Base-by-base conservation (phyloP, 2,329 filamentous ascomycete genomes). In the Sarocladium oryzae region DNA sequence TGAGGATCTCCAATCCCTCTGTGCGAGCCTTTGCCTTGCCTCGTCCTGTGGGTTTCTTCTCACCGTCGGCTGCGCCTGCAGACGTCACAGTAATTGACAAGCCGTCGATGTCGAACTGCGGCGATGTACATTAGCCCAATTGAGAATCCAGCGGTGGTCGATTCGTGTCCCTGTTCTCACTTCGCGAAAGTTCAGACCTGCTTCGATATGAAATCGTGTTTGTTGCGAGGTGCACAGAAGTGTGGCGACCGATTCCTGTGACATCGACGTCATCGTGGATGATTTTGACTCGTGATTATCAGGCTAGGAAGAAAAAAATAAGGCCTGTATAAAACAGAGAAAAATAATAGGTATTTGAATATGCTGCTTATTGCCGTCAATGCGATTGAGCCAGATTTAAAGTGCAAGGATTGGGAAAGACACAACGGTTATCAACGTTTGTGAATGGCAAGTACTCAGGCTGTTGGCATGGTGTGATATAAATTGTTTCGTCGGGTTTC, bases 61-160 rank as follows among this genome's bases (percentile, higher is more conserved):
- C 54, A 4, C 51, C 8, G 13, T 52, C 50, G 24, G 48, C 52
- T 60, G 58, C 1, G 57, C 36, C 2, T 59, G 64, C 10, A 1
- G 78, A 74, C 0, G 73, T 73, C 41, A 91, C 78, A 1, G 79
- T 78, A 54, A 91, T 85, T 52, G 75, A 81, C n/a, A 92, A 73
- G 43, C 86, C 85, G 55, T 88, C 85, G 37, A 91, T 77, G 54
- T 87, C 82, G 15, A 48, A 48, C 43, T 48, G 21, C 10, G 23
- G 6, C 5, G 10, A 16, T 4, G 8, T 4, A 9, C n/a, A 23
- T 41, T 20, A 41, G 21, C 20, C 20, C 37, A 24, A 7, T n/a
- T 24, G 8, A 20, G 4, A 9, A 8, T 23, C 41, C 28, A 46
- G 10, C 43, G 5, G 32, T 48, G 23, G 24, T 18, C 38, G 7